Conservation (phyloP, 768 basidiomycete genomes). For the Favolaschia claudopus region DNA sequence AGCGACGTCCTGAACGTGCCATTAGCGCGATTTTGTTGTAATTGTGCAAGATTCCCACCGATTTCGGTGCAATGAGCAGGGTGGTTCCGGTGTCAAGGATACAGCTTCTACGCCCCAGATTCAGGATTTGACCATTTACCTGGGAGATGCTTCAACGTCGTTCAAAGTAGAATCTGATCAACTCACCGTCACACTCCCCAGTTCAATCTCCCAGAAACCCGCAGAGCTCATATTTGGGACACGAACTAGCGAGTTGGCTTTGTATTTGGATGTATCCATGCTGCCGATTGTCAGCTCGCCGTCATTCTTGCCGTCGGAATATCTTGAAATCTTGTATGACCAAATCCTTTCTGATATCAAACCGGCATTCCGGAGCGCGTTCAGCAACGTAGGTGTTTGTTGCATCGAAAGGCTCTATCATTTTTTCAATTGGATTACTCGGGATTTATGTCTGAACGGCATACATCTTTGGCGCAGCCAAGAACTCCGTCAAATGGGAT, state of each 20-base stretch:
- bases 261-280: slow-evolving; percentile 63
- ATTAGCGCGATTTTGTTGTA: background rate
- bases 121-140: slow-evolving; percentile 52
- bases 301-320: slow-evolving; percentile 61
- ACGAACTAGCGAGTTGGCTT: slow-evolving; percentile 52
- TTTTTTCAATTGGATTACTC: background rate
- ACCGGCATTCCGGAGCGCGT: slow-evolving; percentile 56
- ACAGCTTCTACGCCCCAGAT: slow-evolving; percentile 57
- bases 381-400: slow-evolving; percentile 60
- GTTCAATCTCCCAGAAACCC: slow-evolving; percentile 72
- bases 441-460: background rate
- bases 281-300: slow-evolving; percentile 70
- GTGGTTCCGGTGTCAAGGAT: slow-evolving; percentile 57
- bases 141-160: background rate
- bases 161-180: background rate
- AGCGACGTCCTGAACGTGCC: slow-evolving; percentile 51
- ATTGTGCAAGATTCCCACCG: slow-evolving; percentile 5
- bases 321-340: slow-evolving; percentile 74
- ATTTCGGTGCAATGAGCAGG: slow-evolving; percentile 25
- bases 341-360: slow-evolving; percentile 61
- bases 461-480: slow-evolving; percentile 45
- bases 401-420: slow-evolving; percentile 62
- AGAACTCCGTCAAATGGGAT: slow-evolving; percentile 66
- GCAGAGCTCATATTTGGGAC: slow-evolving; percentile 55
- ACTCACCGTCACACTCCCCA: slow-evolving; percentile 52